These are phyloP conservation scores for Omphalea diandra DNA, from an alignment of 441 rosid genomes.

Conservation along the genomic window DNA sequence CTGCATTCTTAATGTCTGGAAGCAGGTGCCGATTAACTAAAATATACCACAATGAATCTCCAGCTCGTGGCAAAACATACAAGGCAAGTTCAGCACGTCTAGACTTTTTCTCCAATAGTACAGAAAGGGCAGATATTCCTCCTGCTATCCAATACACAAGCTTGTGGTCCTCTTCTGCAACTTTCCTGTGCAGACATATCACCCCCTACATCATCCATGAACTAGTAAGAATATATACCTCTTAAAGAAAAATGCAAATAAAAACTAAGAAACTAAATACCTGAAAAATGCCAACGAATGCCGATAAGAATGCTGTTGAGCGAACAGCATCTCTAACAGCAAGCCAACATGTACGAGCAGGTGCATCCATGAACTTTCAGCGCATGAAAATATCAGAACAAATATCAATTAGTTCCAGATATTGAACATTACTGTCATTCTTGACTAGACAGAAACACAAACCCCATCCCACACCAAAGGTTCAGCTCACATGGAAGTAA, in stretches of 20 bases:
- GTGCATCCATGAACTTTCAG: constrained; percentile 83
- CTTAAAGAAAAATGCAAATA: background rate
- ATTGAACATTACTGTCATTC: background rate
- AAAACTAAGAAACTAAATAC: constrained; percentile 36
- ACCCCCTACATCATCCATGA: constrained; percentile 52
- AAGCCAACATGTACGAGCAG: constrained; percentile 86
- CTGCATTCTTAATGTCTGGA: constrained; percentile 85
- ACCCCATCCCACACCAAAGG: background rate
- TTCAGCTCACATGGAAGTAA: background rate
- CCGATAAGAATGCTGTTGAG: constrained; percentile 92
- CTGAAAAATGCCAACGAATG: constrained; percentile 98
- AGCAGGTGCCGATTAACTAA: constrained; percentile 83
- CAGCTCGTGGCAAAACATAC: constrained; percentile 97
- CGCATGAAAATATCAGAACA: constrained; percentile 1
- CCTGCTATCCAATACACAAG: constrained; percentile 94
- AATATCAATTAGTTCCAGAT: constrained; percentile 3
- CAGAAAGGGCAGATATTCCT: constrained; percentile 83
- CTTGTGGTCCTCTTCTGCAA: constrained; percentile 84
- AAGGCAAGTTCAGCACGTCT: constrained; percentile 95
- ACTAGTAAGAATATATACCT: constrained; percentile 20
- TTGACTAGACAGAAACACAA: background rate
- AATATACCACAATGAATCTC: constrained; percentile 95
- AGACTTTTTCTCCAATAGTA: constrained; percentile 84
- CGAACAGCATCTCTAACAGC: constrained; percentile 88
- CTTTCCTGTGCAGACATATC: constrained; percentile 87